Conservation (phyloP, 2,329 filamentous ascomycete genomes). For the Alternaria infectoria region DNA sequence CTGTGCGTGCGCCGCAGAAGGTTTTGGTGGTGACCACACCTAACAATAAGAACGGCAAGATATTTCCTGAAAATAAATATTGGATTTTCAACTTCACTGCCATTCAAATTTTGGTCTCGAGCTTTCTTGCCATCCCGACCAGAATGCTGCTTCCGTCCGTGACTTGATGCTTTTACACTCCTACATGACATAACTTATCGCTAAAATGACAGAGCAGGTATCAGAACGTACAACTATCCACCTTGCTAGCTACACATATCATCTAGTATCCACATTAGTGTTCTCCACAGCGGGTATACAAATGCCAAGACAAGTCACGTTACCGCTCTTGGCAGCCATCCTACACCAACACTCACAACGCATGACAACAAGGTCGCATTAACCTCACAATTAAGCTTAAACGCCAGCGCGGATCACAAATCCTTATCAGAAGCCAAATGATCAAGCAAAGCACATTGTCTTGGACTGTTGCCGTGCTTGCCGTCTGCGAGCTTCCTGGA, state of each 20-base stretch:
- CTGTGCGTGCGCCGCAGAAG: neutral
- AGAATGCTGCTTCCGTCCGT: neutral
- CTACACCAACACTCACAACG: neutral
- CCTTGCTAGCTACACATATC: neutral
- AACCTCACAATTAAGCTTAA: slow-evolving; percentile 8
- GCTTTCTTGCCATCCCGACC: neutral
- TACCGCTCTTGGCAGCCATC: neutral
- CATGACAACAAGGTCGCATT: neutral
- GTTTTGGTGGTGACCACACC: neutral
- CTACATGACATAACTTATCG: neutral
- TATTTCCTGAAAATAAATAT: neutral
- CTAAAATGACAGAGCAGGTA: neutral
- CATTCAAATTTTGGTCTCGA: neutral
- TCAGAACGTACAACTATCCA: too few species aligned
- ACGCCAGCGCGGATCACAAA: neutral
- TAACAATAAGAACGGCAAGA: neutral
- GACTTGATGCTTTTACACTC: neutral
- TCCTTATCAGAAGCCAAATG: slow-evolving; percentile 7
- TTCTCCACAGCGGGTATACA: neutral
- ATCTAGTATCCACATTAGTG: neutral
- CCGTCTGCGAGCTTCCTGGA: neutral
- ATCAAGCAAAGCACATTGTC: slow-evolving; percentile 6
- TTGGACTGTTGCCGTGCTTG: slow-evolving; percentile 8
- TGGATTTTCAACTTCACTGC: neutral
- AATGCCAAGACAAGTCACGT: neutral